Percentiles rank a stretch among this genome's conserved stretches.
Conservation (phyloP, 2,329 filamentous ascomycete species). For the Lachnellula hyalina region DNA sequence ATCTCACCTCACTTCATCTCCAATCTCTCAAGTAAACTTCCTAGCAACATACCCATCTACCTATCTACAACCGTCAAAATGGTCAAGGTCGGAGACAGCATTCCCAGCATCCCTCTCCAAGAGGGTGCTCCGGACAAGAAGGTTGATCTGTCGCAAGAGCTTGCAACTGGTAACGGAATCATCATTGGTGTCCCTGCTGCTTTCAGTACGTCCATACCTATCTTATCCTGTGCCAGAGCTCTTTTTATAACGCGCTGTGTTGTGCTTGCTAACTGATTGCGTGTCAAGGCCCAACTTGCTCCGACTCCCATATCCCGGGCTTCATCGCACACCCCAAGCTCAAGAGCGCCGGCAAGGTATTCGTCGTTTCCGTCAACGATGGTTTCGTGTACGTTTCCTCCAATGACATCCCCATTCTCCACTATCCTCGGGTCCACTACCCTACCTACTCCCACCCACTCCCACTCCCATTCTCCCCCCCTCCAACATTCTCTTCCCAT, state of each 20-base stretch:
- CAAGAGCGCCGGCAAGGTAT: conserved; percentile 75
- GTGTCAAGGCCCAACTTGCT: conserved; percentile 52
- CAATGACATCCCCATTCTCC: not conserved
- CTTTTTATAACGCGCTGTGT: not conserved
- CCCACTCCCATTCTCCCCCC: not conserved
- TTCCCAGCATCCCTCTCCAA: conserved; percentile 73
- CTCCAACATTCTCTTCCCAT: not conserved
- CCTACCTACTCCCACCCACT: too few relatives aligned
- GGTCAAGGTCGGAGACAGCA: conserved; percentile 69
- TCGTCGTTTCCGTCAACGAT: conserved; percentile 90
- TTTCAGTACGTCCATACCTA: conserved; percentile 47
- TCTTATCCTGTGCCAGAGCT: not conserved
- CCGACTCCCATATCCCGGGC: conserved; percentile 71
- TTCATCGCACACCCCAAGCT: conserved; percentile 78
- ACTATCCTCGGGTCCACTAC: not conserved
- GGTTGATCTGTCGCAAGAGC: conserved; percentile 77
- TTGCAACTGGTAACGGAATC: conserved; percentile 65
- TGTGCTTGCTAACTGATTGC: not conserved
- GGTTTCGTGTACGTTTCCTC: conserved; percentile 71
- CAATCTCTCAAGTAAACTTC: not conserved
- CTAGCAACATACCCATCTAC: too few relatives aligned
- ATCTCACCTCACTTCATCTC: not conserved
- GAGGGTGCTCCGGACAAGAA: conserved; percentile 89
- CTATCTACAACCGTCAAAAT: not conserved
- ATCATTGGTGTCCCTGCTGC: conserved; percentile 83